Evolutionary conservation across 2,329 filamentous ascomycete species (phyloP).

Genomic region (Leptographium wingfieldii): DNA sequence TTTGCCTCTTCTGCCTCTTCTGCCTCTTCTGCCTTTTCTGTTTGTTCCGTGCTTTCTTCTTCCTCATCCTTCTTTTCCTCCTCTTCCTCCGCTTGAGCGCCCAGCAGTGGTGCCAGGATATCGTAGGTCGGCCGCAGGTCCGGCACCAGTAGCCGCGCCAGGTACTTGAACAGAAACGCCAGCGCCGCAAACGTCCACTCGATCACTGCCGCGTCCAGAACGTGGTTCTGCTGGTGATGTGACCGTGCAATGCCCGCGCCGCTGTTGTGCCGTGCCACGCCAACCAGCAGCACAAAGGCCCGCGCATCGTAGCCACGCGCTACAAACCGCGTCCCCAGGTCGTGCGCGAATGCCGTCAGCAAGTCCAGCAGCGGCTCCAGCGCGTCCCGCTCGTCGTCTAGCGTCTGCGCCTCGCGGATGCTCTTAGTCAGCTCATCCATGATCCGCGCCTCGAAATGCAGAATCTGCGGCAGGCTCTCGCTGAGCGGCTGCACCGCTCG

Average conservation of each 20-base stretch:
- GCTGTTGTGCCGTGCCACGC: constrained; percentile 41
- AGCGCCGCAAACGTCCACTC: constrained; percentile 95
- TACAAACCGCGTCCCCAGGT: constrained; percentile 65
- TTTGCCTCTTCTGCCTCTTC: background rate
- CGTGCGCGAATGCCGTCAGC: constrained; percentile 89
- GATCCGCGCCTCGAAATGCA: constrained; percentile 81
- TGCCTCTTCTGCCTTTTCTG: background rate
- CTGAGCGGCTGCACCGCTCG: constrained; percentile 63
- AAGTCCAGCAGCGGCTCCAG: constrained; percentile 79
- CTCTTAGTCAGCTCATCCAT: constrained; percentile 64
- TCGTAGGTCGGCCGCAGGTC: constrained; percentile 76
- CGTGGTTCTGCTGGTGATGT: constrained; percentile 35
- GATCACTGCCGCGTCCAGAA: constrained; percentile 74
- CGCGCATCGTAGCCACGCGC: constrained; percentile 68
- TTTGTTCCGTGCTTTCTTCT: background rate
- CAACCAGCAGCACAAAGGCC: constrained; percentile 62
- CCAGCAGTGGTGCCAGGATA: constrained; percentile 72
- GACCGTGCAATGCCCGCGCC: constrained; percentile 6
- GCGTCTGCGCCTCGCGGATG: constrained; percentile 45
- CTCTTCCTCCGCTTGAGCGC: constrained; percentile 38
- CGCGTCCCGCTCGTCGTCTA: constrained; percentile 47
- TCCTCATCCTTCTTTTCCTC: background rate
- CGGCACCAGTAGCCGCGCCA: constrained; percentile 74
- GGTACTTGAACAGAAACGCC: constrained; percentile 94
- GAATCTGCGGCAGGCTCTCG: constrained; percentile 82